Evolutionary conservation across 2,329 filamentous ascomycete genomes (phyloP).

Genomic region (Trichoderma breve): DNA sequence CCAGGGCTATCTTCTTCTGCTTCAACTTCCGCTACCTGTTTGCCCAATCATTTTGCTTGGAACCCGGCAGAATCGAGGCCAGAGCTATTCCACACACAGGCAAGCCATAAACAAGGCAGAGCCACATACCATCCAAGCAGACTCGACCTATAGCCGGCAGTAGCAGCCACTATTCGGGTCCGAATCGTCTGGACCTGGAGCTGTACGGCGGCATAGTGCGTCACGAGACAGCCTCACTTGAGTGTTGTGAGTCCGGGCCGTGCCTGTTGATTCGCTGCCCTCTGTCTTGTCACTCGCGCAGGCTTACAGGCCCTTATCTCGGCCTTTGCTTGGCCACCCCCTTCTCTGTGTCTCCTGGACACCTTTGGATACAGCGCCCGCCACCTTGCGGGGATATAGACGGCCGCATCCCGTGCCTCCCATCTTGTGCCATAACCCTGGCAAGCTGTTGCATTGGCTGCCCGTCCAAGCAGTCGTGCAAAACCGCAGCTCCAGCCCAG

Average conservation of each 20-base stretch:
- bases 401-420: not conserved
- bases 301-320: constrained; percentile 6
- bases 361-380: constrained; percentile 4
- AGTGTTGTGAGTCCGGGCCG: not conserved
- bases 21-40: not conserved
- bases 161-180: not conserved
- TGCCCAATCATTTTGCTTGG: not conserved
- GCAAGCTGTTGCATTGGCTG: not conserved
- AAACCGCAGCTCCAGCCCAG: not conserved
- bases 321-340: not conserved
- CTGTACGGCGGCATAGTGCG: constrained; percentile 2
- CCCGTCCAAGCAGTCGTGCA: not conserved
- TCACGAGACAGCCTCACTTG: constrained; percentile 16
- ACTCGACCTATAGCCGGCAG: not conserved
- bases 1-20: not conserved
- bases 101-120: not conserved
- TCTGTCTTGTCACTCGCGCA: not conserved
- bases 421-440: not conserved
- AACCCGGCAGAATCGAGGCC: not conserved
- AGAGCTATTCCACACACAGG: not conserved
- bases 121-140: not conserved
- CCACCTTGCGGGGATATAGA: constrained; percentile 7
- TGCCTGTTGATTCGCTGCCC: constrained; percentile 3
- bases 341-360: not conserved
- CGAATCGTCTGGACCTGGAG: constrained; percentile 1